Evolutionary conservation across 2,329 filamentous ascomycete genomes (phyloP).

Genomic region (Akanthomyces dipterigenus): DNA sequence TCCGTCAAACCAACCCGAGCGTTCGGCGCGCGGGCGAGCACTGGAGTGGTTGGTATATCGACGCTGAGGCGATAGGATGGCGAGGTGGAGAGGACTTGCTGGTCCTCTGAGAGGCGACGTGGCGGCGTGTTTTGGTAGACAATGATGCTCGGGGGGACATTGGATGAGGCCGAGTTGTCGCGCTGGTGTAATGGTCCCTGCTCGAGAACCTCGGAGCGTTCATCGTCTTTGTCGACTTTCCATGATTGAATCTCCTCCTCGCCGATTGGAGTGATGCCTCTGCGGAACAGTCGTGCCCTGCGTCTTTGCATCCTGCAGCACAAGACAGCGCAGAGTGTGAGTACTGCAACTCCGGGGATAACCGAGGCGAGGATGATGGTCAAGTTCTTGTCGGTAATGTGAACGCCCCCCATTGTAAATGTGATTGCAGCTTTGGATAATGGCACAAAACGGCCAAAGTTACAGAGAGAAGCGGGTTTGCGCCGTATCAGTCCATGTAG

Average conservation of each 20-base stretch:
- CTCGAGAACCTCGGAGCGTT: conserved; percentile 25
- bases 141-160: conserved; percentile 47
- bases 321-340: conserved; percentile 27
- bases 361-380: conserved; percentile 47
- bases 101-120: conserved; percentile 22
- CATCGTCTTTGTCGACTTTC: conserved; percentile 36
- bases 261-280: conserved; percentile 54
- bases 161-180: conserved; percentile 26
- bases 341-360: conserved; percentile 37
- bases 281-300: conserved; percentile 38
- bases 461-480: not conserved
- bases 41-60: conserved; percentile 41
- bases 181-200: conserved; percentile 10
- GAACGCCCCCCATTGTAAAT: conserved; percentile 6
- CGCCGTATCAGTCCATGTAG: not conserved
- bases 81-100: conserved; percentile 22
- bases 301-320: conserved; percentile 34
- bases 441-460: not conserved
- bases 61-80: conserved; percentile 35
- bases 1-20: conserved; percentile 57
- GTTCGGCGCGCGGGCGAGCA: conserved; percentile 55
- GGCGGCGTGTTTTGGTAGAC: conserved; percentile 38
- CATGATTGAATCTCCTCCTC: conserved; percentile 62
- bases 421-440: not conserved
- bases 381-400: conserved; percentile 18